phyloP scores from a whole-genome alignment of 768 basidiomycete genomes.

The Dioszegia aurantiaca region DNA sequence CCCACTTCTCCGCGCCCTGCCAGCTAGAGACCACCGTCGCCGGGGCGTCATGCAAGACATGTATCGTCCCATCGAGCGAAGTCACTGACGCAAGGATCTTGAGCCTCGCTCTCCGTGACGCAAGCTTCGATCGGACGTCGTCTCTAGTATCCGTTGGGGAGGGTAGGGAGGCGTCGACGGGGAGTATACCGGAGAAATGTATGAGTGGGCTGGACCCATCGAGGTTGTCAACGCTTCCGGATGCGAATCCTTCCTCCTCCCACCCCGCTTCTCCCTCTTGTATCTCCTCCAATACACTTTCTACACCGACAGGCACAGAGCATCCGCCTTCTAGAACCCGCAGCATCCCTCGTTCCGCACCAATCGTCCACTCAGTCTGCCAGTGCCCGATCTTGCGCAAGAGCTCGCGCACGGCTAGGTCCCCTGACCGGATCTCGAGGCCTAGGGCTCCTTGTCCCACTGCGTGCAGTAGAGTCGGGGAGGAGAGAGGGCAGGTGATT shows the following conservation, averaged over 20 bases:
- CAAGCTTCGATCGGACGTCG: slow-evolving; percentile 16
- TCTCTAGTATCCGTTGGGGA: slow-evolving; percentile 5
- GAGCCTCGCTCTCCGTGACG: slow-evolving; percentile 53
- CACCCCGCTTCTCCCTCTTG: slow-evolving; percentile 39
- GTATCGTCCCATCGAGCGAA: slow-evolving; percentile 67
- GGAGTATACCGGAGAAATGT: slow-evolving; percentile 30
- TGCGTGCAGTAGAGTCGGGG: slow-evolving; percentile 72
- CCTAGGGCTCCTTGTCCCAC: slow-evolving; percentile 93
- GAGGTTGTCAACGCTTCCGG: slow-evolving; percentile 8
- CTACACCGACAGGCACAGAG: slow-evolving; percentile 88
- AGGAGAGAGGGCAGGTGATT: slow-evolving; percentile 67
- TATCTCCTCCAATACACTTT: slow-evolving; percentile 28
- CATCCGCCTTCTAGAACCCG: slow-evolving; percentile 94
- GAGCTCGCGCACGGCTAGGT: slow-evolving; percentile 62
- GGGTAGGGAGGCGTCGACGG: slow-evolving; percentile 5
- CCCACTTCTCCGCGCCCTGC: slow-evolving; percentile 68
- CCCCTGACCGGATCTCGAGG: slow-evolving; percentile 70
- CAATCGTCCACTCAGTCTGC: slow-evolving; percentile 70
- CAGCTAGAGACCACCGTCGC: slow-evolving; percentile 57
- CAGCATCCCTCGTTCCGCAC: slow-evolving; percentile 82
- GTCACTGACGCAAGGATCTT: slow-evolving; percentile 79
- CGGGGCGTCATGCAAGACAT: slow-evolving; percentile 66
- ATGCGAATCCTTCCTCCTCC: slow-evolving; percentile 20
- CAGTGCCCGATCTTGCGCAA: slow-evolving; percentile 71
- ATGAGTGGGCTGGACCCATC: slow-evolving; percentile 35